Evolutionary conservation across 2,329 filamentous ascomycete genomes (phyloP), one percentile per base, ranked within the genome.

Genomic region (Mycocentrospora acerina): DNA sequence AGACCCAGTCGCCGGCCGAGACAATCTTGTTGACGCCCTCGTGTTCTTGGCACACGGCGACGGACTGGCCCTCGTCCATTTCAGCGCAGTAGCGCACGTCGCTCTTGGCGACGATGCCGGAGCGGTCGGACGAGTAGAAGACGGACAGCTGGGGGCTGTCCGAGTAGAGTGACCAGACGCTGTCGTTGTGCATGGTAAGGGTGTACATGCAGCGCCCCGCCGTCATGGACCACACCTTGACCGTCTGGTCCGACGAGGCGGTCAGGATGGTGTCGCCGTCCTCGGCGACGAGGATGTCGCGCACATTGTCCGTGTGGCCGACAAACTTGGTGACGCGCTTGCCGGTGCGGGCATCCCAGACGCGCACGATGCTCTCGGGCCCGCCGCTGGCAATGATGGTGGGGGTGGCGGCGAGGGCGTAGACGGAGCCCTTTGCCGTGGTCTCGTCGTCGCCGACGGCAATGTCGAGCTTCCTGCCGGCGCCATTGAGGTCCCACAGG

Each of bases 171-270:
- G 89, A 94, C 93, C 93, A 98, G 15, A 98, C 88, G 63, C 90
- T 96, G 62, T 95, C 90, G 62, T 95, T 95, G 71, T 98, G 93
- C 93, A 98, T 98, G 37, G 90, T 96, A 55, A 98, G 79, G 1
- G 93, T 98, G 69, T 96, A 89, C 85, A 97, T 91, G 75, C 93
- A 98, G 54, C 93, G 80, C 38, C 93, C 93, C 15, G 90, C 91
- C 9, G 88, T 93, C 54, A 97, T 84, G 52, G 90, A 96, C 93
- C 93, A 98, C 41, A 97, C 82, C 72, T 98, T 98, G 72, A 98
- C 85, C 0, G 93, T 97, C 70, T 95, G 90, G 66, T 98, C 93
- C 1, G 91, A 91, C 55, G 90, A 95, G 11, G 89, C 90, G 1
- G 91, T 95, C 76, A 98, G 81, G 54, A 98, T 88, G 27, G 83